phyloP scores from a whole-genome alignment of 2,329 filamentous ascomycete species.

The Didymella segeticola region DNA sequence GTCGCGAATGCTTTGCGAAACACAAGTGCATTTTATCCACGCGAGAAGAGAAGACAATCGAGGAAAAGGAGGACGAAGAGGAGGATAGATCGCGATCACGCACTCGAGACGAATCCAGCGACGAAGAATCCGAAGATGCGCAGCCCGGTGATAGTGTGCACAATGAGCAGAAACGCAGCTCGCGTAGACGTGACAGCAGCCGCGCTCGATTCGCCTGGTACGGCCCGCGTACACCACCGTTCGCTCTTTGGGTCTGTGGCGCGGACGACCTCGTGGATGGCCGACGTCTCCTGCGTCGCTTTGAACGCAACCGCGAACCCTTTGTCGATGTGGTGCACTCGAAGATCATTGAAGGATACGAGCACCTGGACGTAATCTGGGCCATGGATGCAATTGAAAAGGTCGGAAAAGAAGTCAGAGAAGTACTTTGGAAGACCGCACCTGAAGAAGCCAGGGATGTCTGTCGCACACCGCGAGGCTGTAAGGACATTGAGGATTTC shows the following conservation, averaged over 20 bases:
- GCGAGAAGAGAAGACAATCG: slow-evolving; percentile 69
- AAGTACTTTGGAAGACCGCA: slow-evolving; percentile 83
- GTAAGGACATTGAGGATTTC: slow-evolving; percentile 55
- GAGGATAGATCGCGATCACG: slow-evolving; percentile 33
- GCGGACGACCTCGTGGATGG: slow-evolving; percentile 87
- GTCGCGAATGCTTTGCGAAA: slow-evolving; percentile 80
- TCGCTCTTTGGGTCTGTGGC: slow-evolving; percentile 88
- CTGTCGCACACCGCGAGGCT: slow-evolving; percentile 71
- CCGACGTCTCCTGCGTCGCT: slow-evolving; percentile 72
- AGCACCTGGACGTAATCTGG: slow-evolving; percentile 95
- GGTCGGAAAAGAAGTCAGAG: slow-evolving; percentile 79
- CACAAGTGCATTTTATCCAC: slow-evolving; percentile 90
- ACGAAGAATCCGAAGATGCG: slow-evolving; percentile 17
- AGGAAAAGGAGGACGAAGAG: slow-evolving; percentile 59
- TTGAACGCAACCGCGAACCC: slow-evolving; percentile 80
- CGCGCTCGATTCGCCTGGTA: slow-evolving; percentile 74
- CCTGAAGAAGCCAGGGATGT: slow-evolving; percentile 60
- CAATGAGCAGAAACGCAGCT: slow-evolving; percentile 4
- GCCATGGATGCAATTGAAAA: slow-evolving; percentile 86
- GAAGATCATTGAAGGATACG: slow-evolving; percentile 81
- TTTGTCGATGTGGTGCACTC: slow-evolving; percentile 80
- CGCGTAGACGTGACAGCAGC: slow-evolving; percentile 47
- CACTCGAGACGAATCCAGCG: slow-evolving; percentile 22
- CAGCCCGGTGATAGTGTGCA: slow-evolving; percentile 3
- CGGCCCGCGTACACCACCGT: slow-evolving; percentile 76